These are phyloP conservation scores for Ajuga reptans DNA, from an alignment of 305 asterid genomes.

Conservation along the genomic window DNA sequence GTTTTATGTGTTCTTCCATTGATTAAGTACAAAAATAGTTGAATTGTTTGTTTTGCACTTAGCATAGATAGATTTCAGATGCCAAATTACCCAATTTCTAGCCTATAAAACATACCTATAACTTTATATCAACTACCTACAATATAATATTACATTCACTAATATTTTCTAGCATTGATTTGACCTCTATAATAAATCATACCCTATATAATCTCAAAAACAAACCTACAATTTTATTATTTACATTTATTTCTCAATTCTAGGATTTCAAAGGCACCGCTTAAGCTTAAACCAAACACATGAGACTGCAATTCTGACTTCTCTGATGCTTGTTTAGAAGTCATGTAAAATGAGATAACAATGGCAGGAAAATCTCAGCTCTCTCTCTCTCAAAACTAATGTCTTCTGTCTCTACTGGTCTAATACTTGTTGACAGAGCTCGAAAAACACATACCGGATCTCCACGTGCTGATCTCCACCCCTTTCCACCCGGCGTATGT, in stretches of 20 bases:
- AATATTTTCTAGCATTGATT: too few species aligned
- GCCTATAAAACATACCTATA: too few species aligned
- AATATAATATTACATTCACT: too few species aligned
- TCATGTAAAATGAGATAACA: not conserved
- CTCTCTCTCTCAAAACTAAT: not conserved
- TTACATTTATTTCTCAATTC: too few species aligned
- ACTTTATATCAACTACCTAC: too few species aligned
- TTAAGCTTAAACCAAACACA: too few species aligned
- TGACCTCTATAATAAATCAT: too few species aligned
- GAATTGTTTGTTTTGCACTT: not conserved
- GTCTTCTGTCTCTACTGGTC: not conserved
- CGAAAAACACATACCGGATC: conserved; percentile 85
- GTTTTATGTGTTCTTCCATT: not conserved
- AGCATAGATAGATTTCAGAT: too few species aligned
- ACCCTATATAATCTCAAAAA: too few species aligned
- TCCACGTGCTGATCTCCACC: conserved; percentile 80
- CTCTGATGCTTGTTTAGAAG: not conserved
- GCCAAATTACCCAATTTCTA: too few species aligned
- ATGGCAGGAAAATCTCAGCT: not conserved
- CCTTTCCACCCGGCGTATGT: conserved; percentile 97
- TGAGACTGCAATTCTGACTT: not conserved
- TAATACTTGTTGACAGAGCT: conserved; percentile 52
- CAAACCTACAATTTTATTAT: too few species aligned
- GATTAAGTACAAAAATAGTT: not conserved
- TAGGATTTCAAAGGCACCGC: too few species aligned